Conservation (phyloP, 352 stramenopile species). For the Discostella stelligera region DNA sequence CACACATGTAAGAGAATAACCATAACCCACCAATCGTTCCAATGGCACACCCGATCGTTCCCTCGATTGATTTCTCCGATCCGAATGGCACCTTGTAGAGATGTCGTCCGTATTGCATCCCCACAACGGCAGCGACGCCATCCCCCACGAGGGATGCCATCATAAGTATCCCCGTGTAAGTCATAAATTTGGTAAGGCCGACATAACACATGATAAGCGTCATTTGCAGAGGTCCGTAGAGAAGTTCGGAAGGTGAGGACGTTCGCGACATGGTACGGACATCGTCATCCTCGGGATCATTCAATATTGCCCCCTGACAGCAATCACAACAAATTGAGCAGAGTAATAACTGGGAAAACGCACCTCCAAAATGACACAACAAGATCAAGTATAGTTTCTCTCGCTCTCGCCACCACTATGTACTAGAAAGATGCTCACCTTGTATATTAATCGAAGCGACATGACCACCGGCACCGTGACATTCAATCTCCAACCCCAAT, state of each 20-base stretch:
- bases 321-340: neutral
- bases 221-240: constrained; percentile 69
- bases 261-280: constrained; percentile 66
- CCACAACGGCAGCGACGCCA: constrained; percentile 59
- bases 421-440: constrained; percentile 38
- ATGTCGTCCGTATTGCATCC: constrained; percentile 54
- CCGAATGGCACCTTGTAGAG: constrained; percentile 60
- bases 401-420: neutral
- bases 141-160: constrained; percentile 73
- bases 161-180: constrained; percentile 54
- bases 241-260: constrained; percentile 65
- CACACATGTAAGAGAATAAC: constrained; percentile 59
- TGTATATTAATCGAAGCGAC: constrained; percentile 60
- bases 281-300: constrained; percentile 70
- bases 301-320: constrained; percentile 54
- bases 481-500: constrained; percentile 77
- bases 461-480: constrained; percentile 60
- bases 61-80: constrained; percentile 71
- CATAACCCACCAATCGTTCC: constrained; percentile 60
- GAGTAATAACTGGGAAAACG: neutral
- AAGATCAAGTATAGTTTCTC: neutral
- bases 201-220: constrained; percentile 61
- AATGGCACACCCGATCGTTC: constrained; percentile 64
- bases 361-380: neutral
- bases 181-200: constrained; percentile 61